phyloP scores from a whole-genome alignment of 176 grass and related monocot genomes.

The barley (Hordeum vulgare) region DNA sequence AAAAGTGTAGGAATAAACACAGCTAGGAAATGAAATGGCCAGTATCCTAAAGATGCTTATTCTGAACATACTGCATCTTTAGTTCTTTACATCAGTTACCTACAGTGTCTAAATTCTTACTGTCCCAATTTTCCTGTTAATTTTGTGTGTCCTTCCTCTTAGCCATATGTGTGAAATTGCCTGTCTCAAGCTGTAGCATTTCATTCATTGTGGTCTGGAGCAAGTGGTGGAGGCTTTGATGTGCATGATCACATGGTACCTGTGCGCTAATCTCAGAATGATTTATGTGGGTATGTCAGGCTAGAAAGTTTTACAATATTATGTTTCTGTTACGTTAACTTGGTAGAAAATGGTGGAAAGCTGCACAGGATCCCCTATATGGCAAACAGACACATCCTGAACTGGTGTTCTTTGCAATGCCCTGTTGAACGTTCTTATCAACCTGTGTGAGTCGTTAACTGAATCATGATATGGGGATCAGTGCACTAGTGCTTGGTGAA shows the following conservation, averaged over 20 bases:
- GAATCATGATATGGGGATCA: background rate
- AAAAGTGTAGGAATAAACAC: background rate
- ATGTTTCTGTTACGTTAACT: background rate
- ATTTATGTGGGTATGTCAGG: background rate
- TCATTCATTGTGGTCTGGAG: constrained; percentile 42
- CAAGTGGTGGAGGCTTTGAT: constrained; percentile 50
- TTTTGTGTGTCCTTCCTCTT: background rate
- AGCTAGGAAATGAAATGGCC: background rate
- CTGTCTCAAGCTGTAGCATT: constrained; percentile 61
- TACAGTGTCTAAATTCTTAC: background rate
- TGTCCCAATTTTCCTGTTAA: background rate
- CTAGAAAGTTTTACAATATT: background rate
- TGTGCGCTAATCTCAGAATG: background rate
- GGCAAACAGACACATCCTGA: background rate
- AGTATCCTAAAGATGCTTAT: background rate
- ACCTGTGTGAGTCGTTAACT: background rate
- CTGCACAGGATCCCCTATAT: background rate
- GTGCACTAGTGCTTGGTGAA: background rate
- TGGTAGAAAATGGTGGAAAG: background rate
- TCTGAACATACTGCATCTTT: background rate
- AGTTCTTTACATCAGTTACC: too few species aligned
- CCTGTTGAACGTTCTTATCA: background rate
- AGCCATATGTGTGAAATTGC: constrained; percentile 34
- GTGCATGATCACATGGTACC: constrained; percentile 19
- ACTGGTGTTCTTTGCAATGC: background rate